Percentiles rank a stretch among this genome's conserved stretches.
phyloP scores from a whole-genome alignment of 257 asterid species.

The Eucommia ulmoides region DNA sequence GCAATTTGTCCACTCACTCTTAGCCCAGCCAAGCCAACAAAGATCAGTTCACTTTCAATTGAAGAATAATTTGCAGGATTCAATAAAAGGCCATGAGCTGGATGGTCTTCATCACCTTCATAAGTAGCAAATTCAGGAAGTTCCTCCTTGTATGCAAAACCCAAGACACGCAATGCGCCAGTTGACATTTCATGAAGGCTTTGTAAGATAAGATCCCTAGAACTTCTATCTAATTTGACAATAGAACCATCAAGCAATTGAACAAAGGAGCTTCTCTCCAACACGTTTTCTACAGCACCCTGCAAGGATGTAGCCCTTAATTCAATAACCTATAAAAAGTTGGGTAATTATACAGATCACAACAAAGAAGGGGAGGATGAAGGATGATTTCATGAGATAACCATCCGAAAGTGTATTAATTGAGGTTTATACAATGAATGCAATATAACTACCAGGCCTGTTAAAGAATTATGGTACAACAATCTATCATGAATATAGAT shows the following conservation, averaged over 20 bases:
- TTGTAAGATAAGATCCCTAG: constrained; percentile 32
- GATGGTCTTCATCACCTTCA: constrained; percentile 91
- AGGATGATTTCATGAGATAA: no score
- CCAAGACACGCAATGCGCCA: constrained; percentile 77
- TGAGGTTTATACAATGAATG: no score
- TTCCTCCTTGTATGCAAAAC: constrained; percentile 80
- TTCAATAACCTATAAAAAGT: background rate
- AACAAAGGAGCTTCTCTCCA: constrained; percentile 85
- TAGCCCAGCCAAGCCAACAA: constrained; percentile 89
- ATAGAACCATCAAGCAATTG: constrained; percentile 81
- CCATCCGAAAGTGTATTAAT: no score
- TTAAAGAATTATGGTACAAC: no score
- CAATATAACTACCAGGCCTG: no score
- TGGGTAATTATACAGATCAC: background rate
- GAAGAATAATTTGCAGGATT: constrained; percentile 79
- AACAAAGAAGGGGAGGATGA: background rate
- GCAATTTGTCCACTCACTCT: constrained; percentile 67
- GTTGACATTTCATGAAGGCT: constrained; percentile 72
- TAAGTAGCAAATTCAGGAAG: constrained; percentile 62
- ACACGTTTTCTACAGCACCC: constrained; percentile 94
- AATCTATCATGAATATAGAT: no score
- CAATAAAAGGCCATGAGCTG: constrained; percentile 72
- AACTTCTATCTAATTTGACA: constrained; percentile 41
- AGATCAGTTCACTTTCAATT: constrained; percentile 74
- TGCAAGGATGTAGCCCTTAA: constrained; percentile 17